Base-by-base conservation (phyloP, 163 green algal genomes). In the Chlorella variabilis region DNA sequence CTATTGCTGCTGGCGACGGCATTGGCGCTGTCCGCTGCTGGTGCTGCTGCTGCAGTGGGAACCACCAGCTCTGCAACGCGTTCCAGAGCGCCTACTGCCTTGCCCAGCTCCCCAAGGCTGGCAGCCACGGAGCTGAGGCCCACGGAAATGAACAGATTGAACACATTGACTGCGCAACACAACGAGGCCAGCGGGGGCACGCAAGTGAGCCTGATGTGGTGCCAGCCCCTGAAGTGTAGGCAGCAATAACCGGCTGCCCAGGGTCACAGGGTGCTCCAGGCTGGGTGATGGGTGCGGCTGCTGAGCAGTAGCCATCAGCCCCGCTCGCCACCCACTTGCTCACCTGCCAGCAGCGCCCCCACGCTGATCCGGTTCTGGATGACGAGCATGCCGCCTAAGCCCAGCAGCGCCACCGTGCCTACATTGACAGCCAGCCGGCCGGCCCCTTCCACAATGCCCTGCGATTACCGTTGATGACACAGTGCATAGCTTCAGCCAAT, bases 161-260 rank as follows among this genome's bases (percentile, higher is more conserved):
- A 96, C n/a, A 98, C 86, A 87, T 63, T 67, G n/a, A 11, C 95
- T 94, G 90, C 94, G 15, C 45, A 54, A n/a, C n/a, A n/a, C n/a
- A n/a, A 96, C 4, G 90, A 93, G 29, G 95, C 85, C 38, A 96
- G 89, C 0, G 62, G 13, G 62, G n/a, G 62, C 33, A 33, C 5
- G 73, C 38, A 70, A 23, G 31, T n/a, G 29, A 3, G 41, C 21
- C 33, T 33, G 11, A 23, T 23, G 11, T 11, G 41, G 6, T 8
- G 48, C 33, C 29, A 17, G 17, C 4, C 17, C 0, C 25, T 8
- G 36, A 15, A 39, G 39, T 4, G 7, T 27, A 63, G 15, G 20
- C 38, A 54, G 17, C 36, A 27, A 41, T n/a, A n/a, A n/a, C n/a
- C n/a, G n/a, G n/a, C n/a, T n/a, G n/a, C n/a, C n/a, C n/a, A n/a